phyloP scores from a whole-genome alignment of 2,329 filamentous ascomycete species.

The Aspergillus pseudotamarii region DNA sequence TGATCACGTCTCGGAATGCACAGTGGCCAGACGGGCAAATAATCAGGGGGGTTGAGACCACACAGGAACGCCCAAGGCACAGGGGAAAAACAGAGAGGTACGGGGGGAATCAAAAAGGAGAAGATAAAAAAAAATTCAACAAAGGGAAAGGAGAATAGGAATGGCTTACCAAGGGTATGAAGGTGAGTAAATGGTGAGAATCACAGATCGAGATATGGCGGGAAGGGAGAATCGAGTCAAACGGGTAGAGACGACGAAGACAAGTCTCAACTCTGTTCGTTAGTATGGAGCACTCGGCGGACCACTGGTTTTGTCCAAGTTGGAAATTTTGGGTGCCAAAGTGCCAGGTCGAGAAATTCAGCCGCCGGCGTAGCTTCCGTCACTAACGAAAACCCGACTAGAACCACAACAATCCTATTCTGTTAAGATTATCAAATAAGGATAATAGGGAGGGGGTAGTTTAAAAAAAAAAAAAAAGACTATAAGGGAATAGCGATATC shows the following conservation, averaged over 20 bases:
- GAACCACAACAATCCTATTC: conserved; percentile 5
- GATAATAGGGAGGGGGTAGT: not conserved
- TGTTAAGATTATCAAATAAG: not conserved
- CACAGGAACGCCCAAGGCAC: not conserved
- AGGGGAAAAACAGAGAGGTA: conserved; percentile 3
- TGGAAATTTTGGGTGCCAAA: conserved; percentile 39
- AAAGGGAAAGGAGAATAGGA: not conserved
- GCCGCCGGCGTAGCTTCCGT: conserved; percentile 42
- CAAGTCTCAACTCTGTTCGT: not conserved
- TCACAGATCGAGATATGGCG: conserved; percentile 14
- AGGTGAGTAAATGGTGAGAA: conserved; percentile 9
- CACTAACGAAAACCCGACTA: conserved; percentile 27
- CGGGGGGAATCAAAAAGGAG: not conserved
- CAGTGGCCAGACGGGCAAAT: conserved; percentile 12
- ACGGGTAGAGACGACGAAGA: conserved; percentile 15
- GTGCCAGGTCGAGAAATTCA: conserved; percentile 40
- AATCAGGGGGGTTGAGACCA: conserved; percentile 11
- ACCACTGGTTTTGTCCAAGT: conserved; percentile 29
- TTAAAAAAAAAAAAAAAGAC: not conserved
- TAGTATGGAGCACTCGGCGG: conserved; percentile 9
- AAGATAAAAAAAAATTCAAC: not conserved
- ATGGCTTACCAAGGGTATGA: conserved; percentile 16
- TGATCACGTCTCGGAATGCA: conserved; percentile 13
- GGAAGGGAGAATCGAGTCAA: conserved; percentile 21
- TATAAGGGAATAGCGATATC: not conserved